Conservation (phyloP, 2,329 filamentous ascomycete genomes). For the Xylaria sp. region DNA sequence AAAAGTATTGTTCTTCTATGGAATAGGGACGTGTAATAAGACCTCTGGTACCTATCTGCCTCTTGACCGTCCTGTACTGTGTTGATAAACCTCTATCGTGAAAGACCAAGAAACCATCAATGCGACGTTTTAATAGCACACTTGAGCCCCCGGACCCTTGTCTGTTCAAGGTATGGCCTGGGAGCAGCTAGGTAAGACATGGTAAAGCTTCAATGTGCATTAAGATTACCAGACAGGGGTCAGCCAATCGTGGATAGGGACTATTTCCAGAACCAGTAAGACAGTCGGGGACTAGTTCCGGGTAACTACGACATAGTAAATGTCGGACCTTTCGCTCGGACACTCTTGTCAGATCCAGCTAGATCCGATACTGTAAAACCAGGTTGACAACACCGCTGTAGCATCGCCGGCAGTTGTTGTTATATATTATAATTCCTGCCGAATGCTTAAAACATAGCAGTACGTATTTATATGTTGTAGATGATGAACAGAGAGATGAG, state of each 20-base stretch:
- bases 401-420: neutral
- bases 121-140: conserved; percentile 12
- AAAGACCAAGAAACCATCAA: conserved; percentile 8
- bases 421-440: neutral
- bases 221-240: conserved; percentile 48
- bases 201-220: conserved; percentile 43
- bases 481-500: neutral
- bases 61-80: neutral
- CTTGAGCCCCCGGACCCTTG: conserved; percentile 35
- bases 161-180: conserved; percentile 25
- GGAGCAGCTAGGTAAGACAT: conserved; percentile 34
- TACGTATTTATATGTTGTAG: no score
- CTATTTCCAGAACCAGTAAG: conserved; percentile 38
- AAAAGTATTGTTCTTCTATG: no score
- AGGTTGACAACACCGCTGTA: neutral
- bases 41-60: neutral
- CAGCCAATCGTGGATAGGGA: conserved; percentile 36
- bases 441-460: no score
- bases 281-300: conserved; percentile 4
- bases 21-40: no score
- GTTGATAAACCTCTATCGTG: conserved; percentile 6
- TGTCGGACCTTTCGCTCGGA: conserved; percentile 6
- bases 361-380: conserved; percentile 5
- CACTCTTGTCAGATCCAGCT: neutral
- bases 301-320: conserved; percentile 5